Evolutionary conservation across 495 filamentous ascomycete species (phyloP).

Genomic region (Trichoderma orchidacearum): DNA sequence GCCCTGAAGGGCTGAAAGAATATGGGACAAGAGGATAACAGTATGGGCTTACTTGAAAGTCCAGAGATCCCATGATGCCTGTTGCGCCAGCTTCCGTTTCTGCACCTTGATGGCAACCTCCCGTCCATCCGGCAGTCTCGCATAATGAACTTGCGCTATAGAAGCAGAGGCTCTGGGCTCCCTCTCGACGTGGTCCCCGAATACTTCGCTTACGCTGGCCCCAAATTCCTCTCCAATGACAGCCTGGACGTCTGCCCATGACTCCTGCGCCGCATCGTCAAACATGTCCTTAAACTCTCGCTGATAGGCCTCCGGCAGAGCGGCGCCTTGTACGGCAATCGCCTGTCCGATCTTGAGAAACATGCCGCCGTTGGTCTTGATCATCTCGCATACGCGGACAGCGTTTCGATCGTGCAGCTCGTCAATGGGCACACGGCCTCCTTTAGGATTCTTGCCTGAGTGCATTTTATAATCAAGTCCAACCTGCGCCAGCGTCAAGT

Average conservation of each 20-base stretch:
- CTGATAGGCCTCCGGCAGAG: constrained; percentile 87
- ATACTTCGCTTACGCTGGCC: constrained; percentile 68
- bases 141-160: constrained; percentile 96
- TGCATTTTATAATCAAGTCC: constrained; percentile 93
- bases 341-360: constrained; percentile 98
- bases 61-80: constrained; percentile 90
- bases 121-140: constrained; percentile 63
- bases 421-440: constrained; percentile 45
- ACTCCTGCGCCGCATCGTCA: constrained; percentile 91
- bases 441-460: constrained; percentile 62
- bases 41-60: constrained; percentile 62
- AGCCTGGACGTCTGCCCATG: constrained; percentile 72
- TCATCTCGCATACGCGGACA: constrained; percentile 61
- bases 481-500: constrained; percentile 60
- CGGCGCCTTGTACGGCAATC: constrained; percentile 92
- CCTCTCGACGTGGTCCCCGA: constrained; percentile 78
- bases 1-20: not conserved
- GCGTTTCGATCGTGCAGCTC: constrained; percentile 73
- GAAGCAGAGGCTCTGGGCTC: constrained; percentile 76
- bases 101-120: constrained; percentile 95
- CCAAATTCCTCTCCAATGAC: constrained; percentile 85
- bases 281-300: constrained; percentile 93
- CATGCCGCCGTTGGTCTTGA: constrained; percentile 76
- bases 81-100: constrained; percentile 80
- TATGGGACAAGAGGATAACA: not conserved